phyloP scores from a whole-genome alignment of 768 basidiomycete genomes.

The Collybiopsis luxurians region DNA sequence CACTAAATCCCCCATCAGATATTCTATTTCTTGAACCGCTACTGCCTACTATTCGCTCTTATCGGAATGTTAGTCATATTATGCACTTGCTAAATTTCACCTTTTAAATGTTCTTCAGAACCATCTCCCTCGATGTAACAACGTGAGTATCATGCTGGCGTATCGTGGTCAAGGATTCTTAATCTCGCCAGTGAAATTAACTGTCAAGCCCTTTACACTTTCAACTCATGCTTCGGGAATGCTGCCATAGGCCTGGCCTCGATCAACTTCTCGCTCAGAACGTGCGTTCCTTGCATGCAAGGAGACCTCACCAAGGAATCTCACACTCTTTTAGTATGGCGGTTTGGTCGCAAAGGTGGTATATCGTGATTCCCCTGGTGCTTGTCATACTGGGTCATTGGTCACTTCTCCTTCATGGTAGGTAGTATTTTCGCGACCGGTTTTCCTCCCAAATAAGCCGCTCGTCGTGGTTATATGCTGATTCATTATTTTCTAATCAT shows the following conservation, averaged over 20 bases:
- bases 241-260: constrained; percentile 68
- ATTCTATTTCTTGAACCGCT: constrained; percentile 72
- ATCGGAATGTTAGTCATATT: constrained; percentile 59
- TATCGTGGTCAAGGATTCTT: neutral
- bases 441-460: too few relatives aligned
- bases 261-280: constrained; percentile 68
- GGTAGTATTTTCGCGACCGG: constrained; percentile 5
- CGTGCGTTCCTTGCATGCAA: constrained; percentile 38
- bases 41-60: constrained; percentile 60
- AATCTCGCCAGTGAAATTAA: constrained; percentile 41
- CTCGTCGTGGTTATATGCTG: too few relatives aligned
- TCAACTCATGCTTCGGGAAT: constrained; percentile 62
- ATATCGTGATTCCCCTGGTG: constrained; percentile 51
- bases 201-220: constrained; percentile 70
- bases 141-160: constrained; percentile 28
- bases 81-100: constrained; percentile 1
- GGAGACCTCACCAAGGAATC: neutral
- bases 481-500: too few relatives aligned
- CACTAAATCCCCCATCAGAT: constrained; percentile 32
- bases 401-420: constrained; percentile 70
- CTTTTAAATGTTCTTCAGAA: constrained; percentile 29
- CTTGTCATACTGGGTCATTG: constrained; percentile 66
- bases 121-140: constrained; percentile 58
- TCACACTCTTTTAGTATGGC: constrained; percentile 48
- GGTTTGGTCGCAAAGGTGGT: constrained; percentile 62